phyloP scores from a whole-genome alignment of 768 basidiomycete genomes.

The Zangia roseola region DNA sequence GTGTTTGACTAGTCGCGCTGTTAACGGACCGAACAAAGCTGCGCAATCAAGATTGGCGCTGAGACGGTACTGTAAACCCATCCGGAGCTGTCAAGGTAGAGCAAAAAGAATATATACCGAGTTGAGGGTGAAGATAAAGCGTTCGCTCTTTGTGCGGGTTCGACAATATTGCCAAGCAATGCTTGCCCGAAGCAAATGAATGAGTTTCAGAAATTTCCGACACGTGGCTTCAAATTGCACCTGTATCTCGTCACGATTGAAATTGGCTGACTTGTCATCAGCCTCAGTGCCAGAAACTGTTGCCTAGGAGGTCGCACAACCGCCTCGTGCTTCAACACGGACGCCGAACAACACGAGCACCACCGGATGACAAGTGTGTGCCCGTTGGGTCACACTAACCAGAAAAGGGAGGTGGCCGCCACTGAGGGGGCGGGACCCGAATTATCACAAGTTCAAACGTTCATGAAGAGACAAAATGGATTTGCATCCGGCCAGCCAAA shows the following conservation, averaged over 20 bases:
- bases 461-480: no score
- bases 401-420: no score
- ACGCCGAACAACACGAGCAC: background rate
- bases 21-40: slow-evolving; percentile 1
- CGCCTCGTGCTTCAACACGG: background rate
- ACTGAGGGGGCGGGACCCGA: no score
- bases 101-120: background rate
- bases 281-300: background rate
- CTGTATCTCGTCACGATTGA: background rate
- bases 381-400: no score
- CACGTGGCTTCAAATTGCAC: background rate
- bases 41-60: slow-evolving; percentile 16
- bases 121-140: background rate
- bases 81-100: slow-evolving; percentile 2
- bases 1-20: slow-evolving; percentile 1
- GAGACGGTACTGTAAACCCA: slow-evolving; percentile 4
- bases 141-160: slow-evolving; percentile 11
- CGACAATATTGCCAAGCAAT: slow-evolving; percentile 1
- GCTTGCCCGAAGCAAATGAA: background rate
- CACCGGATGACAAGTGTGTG: background rate
- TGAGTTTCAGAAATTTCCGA: background rate
- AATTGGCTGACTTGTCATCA: background rate
- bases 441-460: no score
- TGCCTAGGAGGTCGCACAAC: background rate
- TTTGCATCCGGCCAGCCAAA: no score